Percentiles rank a stretch among this genome's conserved stretches.
Conservation (phyloP, 202 grass and related monocot genomes). For the Dendrocalamus latiflorus region DNA sequence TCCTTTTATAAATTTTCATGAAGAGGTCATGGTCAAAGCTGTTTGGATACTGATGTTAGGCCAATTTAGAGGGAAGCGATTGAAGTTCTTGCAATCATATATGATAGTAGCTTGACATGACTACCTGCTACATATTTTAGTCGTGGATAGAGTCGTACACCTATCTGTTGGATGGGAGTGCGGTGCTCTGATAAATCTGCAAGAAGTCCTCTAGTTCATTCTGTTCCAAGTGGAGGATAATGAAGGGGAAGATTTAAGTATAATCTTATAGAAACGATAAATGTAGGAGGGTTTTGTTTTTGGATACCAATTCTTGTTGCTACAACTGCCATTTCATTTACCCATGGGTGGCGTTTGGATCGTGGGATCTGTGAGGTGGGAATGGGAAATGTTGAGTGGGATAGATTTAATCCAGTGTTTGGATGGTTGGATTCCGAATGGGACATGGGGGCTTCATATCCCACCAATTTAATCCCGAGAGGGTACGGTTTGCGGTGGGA, state of each 20-base stretch:
- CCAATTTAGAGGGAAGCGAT: not conserved
- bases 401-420: too few relatives aligned
- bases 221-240: not conserved
- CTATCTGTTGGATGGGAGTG: not conserved
- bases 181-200: not conserved
- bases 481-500: too few relatives aligned
- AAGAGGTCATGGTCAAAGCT: slow-evolving; percentile 3
- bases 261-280: not conserved
- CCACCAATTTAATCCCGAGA: too few relatives aligned
- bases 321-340: too few relatives aligned
- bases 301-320: not conserved
- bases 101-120: not conserved
- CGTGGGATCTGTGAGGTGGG: too few relatives aligned
- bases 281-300: not conserved
- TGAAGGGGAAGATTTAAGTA: slow-evolving; percentile 3
- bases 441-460: too few relatives aligned
- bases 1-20: slow-evolving; percentile 3
- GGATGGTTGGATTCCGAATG: too few relatives aligned
- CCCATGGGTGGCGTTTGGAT: too few relatives aligned
- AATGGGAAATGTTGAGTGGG: too few relatives aligned
- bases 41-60: not conserved
- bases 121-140: not conserved
- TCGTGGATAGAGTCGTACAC: not conserved
- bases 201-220: slow-evolving; percentile 4
- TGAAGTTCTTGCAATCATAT: not conserved